Percentiles rank a stretch among this genome's conserved stretches.
Evolutionary conservation across 495 filamentous ascomycete genomes (phyloP).

Genomic region (Neurospora sp.): DNA sequence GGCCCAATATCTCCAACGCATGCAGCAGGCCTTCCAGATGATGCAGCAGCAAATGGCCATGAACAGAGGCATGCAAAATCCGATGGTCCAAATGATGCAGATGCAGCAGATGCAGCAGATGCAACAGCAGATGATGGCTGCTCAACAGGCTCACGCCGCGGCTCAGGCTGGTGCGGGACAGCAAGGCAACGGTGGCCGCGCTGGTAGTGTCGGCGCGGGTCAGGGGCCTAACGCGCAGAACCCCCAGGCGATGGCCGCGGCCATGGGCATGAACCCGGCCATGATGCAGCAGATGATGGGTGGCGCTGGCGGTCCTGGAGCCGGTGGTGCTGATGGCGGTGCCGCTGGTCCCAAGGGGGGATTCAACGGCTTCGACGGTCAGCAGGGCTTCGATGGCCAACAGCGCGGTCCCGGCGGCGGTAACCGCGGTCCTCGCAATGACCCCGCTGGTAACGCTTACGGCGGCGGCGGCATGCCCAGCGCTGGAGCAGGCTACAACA

Average conservation of each 20-base stretch:
- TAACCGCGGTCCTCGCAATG: conserved; percentile 25
- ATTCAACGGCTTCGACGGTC: conserved; percentile 40
- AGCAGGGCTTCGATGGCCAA: conserved; percentile 63
- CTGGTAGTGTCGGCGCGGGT: conserved; percentile 17
- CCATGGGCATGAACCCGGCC: conserved; percentile 59
- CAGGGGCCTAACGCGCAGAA: not conserved
- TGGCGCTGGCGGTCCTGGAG: conserved; percentile 23
- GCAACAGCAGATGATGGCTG: conserved; percentile 52
- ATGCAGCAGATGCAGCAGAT: conserved; percentile 82
- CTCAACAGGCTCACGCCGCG: conserved; percentile 20
- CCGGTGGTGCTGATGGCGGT: conserved; percentile 20
- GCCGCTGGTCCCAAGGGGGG: conserved; percentile 30
- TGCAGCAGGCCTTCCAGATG: conserved; percentile 91
- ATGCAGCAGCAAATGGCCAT: conserved; percentile 83
- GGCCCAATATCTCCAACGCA: conserved; percentile 94
- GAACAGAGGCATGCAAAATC: conserved; percentile 50
- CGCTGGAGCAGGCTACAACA: conserved; percentile 13
- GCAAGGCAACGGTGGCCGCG: conserved; percentile 21
- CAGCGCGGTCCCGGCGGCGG: conserved; percentile 35
- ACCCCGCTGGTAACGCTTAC: conserved; percentile 14
- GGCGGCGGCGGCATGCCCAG: conserved; percentile 24
- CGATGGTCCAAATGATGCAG: conserved; percentile 51
- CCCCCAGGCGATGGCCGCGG: conserved; percentile 33
- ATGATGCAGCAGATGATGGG: conserved; percentile 83
- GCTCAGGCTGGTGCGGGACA: conserved; percentile 9